Evolutionary conservation across 73 alveolate species (phyloP), one percentile per base, ranked within the genome.

Genomic region (Blepharisma stoltei): DNA sequence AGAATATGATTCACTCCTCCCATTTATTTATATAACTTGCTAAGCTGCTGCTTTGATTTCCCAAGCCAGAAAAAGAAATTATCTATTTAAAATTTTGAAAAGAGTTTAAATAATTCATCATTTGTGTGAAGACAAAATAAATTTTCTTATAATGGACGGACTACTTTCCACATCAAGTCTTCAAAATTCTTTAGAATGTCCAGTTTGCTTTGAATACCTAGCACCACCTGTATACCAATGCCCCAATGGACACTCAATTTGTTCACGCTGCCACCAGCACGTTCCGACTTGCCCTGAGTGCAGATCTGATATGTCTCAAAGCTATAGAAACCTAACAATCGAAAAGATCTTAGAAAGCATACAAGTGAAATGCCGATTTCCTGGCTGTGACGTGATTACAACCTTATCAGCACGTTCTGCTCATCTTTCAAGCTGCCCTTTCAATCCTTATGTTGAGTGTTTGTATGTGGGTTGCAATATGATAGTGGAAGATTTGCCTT

Each of bases 1-100:
- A 69, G 67, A 69, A 69, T 69, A 69, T 69, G 79, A 69, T 69
- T 69, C 23, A 69, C 79, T 44, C 79, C 79, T 32, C 41, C 41
- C 41, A 32, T 32, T 32, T 32, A 32, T 32, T 32, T 32, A 32
- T 32, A 32, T 32, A 32, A 32, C 41, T 32, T 32, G 41, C 41
- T 32, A 32, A 32, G 41, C 3, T 0, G 41, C 41, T 32, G 41
- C 41, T 32, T 32, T 32, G 41, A 32, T 1, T 32, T 32, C 41
- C 3, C 41, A 32, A 32, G 41, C 41, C 0, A 32, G 41, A 32
- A 32, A 32, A 32, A 32, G 0, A 32, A 32, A 1, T 32, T 32
- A 32, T 32, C 0, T 32, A 32, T 32, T 32, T 32, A 32, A 32
- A 32, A 32, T 32, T 32, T 32, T 32, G 41, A 32, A 32, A 32